Base-by-base conservation (phyloP, 2,329 filamentous ascomycete species). In the Claviceps pazoutovae region DNA sequence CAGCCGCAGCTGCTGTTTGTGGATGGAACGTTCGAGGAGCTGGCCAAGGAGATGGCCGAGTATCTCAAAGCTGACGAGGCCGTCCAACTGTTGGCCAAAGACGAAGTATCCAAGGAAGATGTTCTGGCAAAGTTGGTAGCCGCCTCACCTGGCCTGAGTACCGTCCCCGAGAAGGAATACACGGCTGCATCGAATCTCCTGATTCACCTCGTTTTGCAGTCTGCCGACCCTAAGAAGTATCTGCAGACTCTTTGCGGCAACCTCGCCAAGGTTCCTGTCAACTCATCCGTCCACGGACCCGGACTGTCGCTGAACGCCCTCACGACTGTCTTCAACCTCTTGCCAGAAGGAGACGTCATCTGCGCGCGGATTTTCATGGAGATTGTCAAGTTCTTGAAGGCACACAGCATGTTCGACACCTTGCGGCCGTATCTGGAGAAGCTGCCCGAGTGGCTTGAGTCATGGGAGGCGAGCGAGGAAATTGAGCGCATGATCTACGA, bases 181-280 rank as follows among this genome's bases (percentile, higher is more conserved):
- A 90, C 88, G 55, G 85, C 91, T 54, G 88, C 91, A 55, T 96
- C 96, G 74, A 97, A 98, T 74, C 84, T 97, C 61, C 84, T 98
- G 68, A 84, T 97, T 65, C 88, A 96, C 74, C 83, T 98, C 55
- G 82, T 95, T 59, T 78, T 88, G 62, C 88, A 95, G 72, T 88
- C 89, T 54, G 81, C 86, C 61, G 87, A 90, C 61, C 80, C 86
- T 59, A 84, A 88, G 69, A 87, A 86, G 71, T 86, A 93, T 74
- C 83, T 98, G 58, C 86, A 88, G 54, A 79, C 80, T 61, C 83
- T 98, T 63, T 97, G 93, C 80, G 77, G 83, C 63, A 91, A 94
- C 72, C 86, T 98, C 64, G 81, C 82, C 58, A 85, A 88, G 68
- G 91, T 93, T 57, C 82, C 97, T 65, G 81, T 84, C 56, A 87